Evolutionary conservation across 768 basidiomycete species (phyloP), one percentile per base, ranked within the genome.

Genomic region (Rhizopogon roseolus): DNA sequence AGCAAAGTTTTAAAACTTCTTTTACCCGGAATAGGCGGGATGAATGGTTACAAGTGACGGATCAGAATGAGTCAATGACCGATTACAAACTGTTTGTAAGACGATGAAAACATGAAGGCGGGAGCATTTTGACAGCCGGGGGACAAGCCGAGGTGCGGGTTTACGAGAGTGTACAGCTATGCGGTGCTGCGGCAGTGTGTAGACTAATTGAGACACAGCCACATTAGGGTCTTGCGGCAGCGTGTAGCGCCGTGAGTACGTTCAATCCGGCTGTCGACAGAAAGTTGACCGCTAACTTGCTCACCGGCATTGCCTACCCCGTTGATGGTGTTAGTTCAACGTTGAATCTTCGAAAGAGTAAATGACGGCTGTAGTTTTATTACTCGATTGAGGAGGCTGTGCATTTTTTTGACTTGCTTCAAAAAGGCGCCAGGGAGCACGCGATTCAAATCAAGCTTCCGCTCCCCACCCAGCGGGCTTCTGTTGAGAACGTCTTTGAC

Each of bases 151-250:
- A n/a, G 22, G 22, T 22, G 22, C 29, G 29, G 29, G 29, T 32
- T 45, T 28, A 45, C 44, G 44, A 11, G 17, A n/a, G 13, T 29
- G 46, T 49, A 37, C 11, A 19, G 29, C n/a, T 22, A 28, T 56
- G 68, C 67, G 58, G 67, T 68, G 67, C 67, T 68, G 66, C 64
- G 67, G 67, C 67, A 54, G 62, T 69, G 22, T n/a, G 68, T 59
- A 60, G 56, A 54, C 57, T 68, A 66, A 67, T 67, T 60, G 59
- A 56, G 57, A 59, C 66, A 68, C 67, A 70, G 67, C 67, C 67
- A 68, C 67, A 54, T 66, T 58, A 55, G 62, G 44, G 29, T 45
- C n/a, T 44, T 44, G 42, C 29, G 10, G 34, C 10, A 6, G 8
- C 29, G 8, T 8, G 34, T 11, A 36, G 34, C 34, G 34, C 34